Percentiles rank a stretch among this genome's conserved stretches.
Evolutionary conservation across 2,329 filamentous ascomycete genomes (phyloP).

Genomic region (Penicillium psychrosexuale): DNA sequence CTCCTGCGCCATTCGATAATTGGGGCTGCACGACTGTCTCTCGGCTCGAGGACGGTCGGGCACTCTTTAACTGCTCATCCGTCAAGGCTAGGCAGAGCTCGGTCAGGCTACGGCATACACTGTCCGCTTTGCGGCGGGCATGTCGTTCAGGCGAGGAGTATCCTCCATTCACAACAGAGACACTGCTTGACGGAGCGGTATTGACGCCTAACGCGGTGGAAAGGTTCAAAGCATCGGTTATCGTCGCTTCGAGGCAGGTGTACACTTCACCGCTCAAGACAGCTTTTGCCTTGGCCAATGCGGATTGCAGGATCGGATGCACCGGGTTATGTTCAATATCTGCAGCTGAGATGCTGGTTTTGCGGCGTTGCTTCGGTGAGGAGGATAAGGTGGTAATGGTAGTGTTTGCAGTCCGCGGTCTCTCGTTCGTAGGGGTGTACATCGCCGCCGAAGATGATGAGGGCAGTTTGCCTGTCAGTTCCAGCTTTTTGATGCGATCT

Average conservation of each 20-base stretch:
- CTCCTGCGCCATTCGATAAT: slow-evolving; percentile 25
- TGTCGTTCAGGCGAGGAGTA: slow-evolving; percentile 67
- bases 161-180: slow-evolving; percentile 37
- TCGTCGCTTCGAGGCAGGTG: slow-evolving; percentile 73
- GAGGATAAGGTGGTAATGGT: slow-evolving; percentile 86
- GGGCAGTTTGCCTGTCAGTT: slow-evolving; percentile 83
- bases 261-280: slow-evolving; percentile 70
- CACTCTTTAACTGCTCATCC: slow-evolving; percentile 50
- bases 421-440: slow-evolving; percentile 69
- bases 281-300: slow-evolving; percentile 72
- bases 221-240: slow-evolving; percentile 75
- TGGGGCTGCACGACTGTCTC: slow-evolving; percentile 22
- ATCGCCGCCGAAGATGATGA: slow-evolving; percentile 77
- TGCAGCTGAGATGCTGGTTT: slow-evolving; percentile 43
- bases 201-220: slow-evolving; percentile 72
- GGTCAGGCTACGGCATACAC: slow-evolving; percentile 85
- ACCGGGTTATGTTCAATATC: slow-evolving; percentile 51
- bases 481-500: slow-evolving; percentile 83
- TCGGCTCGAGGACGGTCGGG: slow-evolving; percentile 29
- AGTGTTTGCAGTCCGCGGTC: slow-evolving; percentile 86
- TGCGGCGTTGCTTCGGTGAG: slow-evolving; percentile 71
- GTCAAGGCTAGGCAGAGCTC: slow-evolving; percentile 85
- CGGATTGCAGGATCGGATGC: slow-evolving; percentile 76
- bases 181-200: slow-evolving; percentile 56
- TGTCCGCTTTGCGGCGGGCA: slow-evolving; percentile 84